Evolutionary conservation across 495 filamentous ascomycete species (phyloP).

Genomic region (Neurospora sp.): DNA sequence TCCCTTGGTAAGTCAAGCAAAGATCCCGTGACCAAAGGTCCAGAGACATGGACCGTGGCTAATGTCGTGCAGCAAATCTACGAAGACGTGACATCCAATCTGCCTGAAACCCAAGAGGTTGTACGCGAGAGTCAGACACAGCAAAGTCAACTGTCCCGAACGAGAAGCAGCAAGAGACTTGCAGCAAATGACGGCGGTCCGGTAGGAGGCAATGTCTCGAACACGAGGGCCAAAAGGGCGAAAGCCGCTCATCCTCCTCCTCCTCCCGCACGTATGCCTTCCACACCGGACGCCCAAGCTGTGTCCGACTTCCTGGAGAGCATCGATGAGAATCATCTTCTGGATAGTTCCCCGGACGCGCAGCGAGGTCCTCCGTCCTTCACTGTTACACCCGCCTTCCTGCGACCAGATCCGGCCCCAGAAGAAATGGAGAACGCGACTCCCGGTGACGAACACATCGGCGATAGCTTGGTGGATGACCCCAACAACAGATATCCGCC

Average conservation of each 20-base stretch:
- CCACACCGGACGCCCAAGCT: not conserved
- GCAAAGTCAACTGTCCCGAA: not conserved
- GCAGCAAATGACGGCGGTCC: not conserved
- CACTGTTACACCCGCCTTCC: not conserved
- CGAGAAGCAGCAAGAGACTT: not conserved
- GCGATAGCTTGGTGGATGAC: not conserved
- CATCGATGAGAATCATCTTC: not conserved
- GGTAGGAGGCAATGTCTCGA: not conserved
- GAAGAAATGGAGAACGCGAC: not conserved
- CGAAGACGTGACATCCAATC: conserved; percentile 7
- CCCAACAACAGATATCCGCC: not conserved
- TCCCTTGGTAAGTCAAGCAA: conserved; percentile 9
- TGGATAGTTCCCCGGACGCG: not conserved
- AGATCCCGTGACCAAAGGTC: not conserved
- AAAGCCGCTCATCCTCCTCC: not conserved
- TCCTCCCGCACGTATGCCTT: not conserved
- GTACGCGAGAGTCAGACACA: conserved; percentile 10
- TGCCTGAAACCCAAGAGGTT: conserved; percentile 12
- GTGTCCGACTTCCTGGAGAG: not conserved
- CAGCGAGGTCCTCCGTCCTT: not conserved
- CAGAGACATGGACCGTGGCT: not conserved
- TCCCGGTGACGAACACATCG: not conserved
- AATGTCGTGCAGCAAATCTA: conserved; percentile 11
- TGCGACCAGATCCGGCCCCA: not conserved
- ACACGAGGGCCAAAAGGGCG: not conserved